A percentile compares a stretch with the other conserved stretches of the same genome.
These are phyloP conservation scores for Maudiozyma serrabonitensis DNA, from an alignment of 805 yeast species.

Conservation along the genomic window DNA sequence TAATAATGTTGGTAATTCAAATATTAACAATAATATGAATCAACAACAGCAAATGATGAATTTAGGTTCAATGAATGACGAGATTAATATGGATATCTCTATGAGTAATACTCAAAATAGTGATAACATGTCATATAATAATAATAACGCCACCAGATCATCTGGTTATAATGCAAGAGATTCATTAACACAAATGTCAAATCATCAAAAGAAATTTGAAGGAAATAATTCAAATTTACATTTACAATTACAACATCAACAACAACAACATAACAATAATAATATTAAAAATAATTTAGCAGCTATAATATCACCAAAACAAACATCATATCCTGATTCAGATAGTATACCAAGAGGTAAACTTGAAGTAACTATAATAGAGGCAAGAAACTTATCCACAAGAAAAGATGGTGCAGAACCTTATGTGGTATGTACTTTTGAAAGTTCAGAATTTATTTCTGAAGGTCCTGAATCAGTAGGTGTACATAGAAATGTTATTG, in stretches of 20 bases:
- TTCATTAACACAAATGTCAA: conserved; percentile 5
- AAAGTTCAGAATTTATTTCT: conserved; percentile 82
- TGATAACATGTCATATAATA: conserved; percentile 4
- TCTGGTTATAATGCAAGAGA: conserved; percentile 4
- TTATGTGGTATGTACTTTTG: conserved; percentile 85
- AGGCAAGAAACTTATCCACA: conserved; percentile 62
- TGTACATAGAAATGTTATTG: conserved; percentile 5
- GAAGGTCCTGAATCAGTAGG: conserved; percentile 48
- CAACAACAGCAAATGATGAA: background rate
- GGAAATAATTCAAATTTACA: conserved; percentile 1
- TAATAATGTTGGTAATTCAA: conserved; percentile 4
- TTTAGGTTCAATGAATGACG: background rate
- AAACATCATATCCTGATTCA: conserved; percentile 12
- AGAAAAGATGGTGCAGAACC: conserved; percentile 56
- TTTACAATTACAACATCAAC: conserved; percentile 1
- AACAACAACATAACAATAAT: background rate
- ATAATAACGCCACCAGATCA: background rate
- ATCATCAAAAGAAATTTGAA: background rate
- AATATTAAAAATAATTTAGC: background rate
- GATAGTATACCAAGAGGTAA: conserved; percentile 61
- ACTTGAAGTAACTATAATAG: conserved; percentile 67
- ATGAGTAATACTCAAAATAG: background rate
- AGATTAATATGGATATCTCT: background rate
- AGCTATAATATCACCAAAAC: background rate
- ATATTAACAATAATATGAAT: background rate